Base-by-base conservation (phyloP, 345 rosid genomes). In the Psidium guajava region DNA sequence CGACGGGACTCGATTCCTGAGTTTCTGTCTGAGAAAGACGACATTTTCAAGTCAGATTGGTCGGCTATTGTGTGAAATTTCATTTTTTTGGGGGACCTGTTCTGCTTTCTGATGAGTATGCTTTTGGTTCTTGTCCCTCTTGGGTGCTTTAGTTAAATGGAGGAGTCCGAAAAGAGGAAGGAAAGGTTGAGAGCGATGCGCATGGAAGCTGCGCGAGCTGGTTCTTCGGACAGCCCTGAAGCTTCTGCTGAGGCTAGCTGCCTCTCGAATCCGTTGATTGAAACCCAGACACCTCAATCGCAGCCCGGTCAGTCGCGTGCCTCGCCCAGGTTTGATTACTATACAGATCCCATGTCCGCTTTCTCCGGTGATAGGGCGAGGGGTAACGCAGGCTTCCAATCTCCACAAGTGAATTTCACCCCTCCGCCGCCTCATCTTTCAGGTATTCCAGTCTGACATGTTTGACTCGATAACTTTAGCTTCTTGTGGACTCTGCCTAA, bases 311-410 rank as follows among this genome's bases (percentile, higher is more conserved):
- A 75, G n/a, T 73, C 89, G 2, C 61, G n/a, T 84, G 89, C 86
- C 47, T 59, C 89, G 57, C 44, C 59, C 47, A 91, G 95, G 88
- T 96, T 94, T 84, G 98, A 93, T 90, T 95, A 88, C 86, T 95
- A 95, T 86, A 95, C 97, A 0, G 94, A 96, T 49, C 96, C 99
- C 8, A 91, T 91, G 93, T 88, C 97, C 12, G 97, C 99, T 81
- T 95, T 92, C 85, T 93, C 98, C 87, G 91, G 91, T 84, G 88
- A 90, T 89, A 92, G 87, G 88, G 88, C 59, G 83, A 91, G 90
- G 87, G 87, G 58, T 86, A 85, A 87, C 54, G 82, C 83, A 50
- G 88, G 73, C 81, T 85, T 77, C 85, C 90, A 77, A 50, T 73
- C 86, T 84, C 81, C 83, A 55, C 92, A 89, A 61, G 84, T 84